These are phyloP conservation scores for Spiromastix sp. DNA, from an alignment of 2,329 filamentous ascomycete species.

Conservation along the genomic window DNA sequence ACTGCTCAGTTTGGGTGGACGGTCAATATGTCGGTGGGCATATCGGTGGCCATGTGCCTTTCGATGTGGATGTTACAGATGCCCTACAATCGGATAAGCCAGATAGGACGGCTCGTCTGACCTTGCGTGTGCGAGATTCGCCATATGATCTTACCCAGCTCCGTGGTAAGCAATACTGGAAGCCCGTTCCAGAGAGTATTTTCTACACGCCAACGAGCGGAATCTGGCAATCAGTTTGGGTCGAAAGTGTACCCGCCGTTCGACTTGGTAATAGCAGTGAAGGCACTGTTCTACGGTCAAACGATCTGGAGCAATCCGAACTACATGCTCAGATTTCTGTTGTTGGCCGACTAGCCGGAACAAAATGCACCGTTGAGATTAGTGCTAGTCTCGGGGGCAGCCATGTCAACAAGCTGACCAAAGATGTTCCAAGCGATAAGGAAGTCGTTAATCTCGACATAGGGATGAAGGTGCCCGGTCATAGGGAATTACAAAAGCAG, in stretches of 20 bases:
- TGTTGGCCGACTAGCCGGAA: slow-evolving; percentile 25
- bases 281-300: slow-evolving; percentile 50
- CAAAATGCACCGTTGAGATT: slow-evolving; percentile 41
- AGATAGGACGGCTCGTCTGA: slow-evolving; percentile 37
- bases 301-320: slow-evolving; percentile 41
- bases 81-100: slow-evolving; percentile 24
- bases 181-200: slow-evolving; percentile 47
- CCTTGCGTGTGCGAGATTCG: slow-evolving; percentile 52
- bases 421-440: slow-evolving; percentile 40
- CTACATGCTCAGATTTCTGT: slow-evolving; percentile 44
- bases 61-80: slow-evolving; percentile 49
- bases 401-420: slow-evolving; percentile 35
- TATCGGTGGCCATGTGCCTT: slow-evolving; percentile 52
- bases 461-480: slow-evolving; percentile 35
- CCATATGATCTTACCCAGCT: slow-evolving; percentile 55
- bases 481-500: no score
- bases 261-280: slow-evolving; percentile 48
- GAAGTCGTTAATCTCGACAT: slow-evolving; percentile 40
- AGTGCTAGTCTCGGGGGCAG: slow-evolving; percentile 43
- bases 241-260: slow-evolving; percentile 47
- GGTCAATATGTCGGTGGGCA: slow-evolving; percentile 41
- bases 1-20: slow-evolving; percentile 46
- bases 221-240: slow-evolving; percentile 67
- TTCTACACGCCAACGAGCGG: slow-evolving; percentile 63
- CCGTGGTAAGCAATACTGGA: slow-evolving; percentile 58